A percentile compares a stretch with the other conserved stretches of the same genome.
Conservation (phyloP, 306 rosid species). For the Rosa persica region DNA sequence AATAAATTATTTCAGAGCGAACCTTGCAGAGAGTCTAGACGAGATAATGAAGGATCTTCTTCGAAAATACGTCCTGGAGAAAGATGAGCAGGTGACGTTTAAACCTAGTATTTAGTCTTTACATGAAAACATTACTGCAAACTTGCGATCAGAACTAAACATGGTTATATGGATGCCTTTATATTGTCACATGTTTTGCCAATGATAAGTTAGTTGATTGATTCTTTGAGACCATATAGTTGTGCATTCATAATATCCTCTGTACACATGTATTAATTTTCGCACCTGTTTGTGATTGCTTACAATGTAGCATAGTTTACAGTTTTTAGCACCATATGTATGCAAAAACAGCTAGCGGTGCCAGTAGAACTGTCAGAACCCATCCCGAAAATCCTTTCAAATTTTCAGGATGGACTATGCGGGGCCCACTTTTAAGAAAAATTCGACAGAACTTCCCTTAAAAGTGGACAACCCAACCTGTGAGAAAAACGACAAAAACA, state of each 20-base stretch:
- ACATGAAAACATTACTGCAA: not conserved
- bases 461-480: too few species aligned
- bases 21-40: constrained; percentile 45
- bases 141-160: not conserved
- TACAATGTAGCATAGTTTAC: not conserved
- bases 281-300: not conserved
- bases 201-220: not conserved
- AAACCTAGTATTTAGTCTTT: constrained; percentile 13
- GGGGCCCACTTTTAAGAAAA: too few species aligned
- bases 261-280: not conserved
- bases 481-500: too few species aligned
- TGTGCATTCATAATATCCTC: not conserved
- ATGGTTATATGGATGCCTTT: not conserved
- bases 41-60: constrained; percentile 53
- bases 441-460: too few species aligned
- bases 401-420: too few species aligned
- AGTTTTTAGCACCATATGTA: not conserved
- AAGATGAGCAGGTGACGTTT: constrained; percentile 47
- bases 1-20: too few species aligned
- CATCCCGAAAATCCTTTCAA: too few species aligned
- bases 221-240: not conserved
- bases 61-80: constrained; percentile 32
- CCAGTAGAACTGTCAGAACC: too few species aligned
- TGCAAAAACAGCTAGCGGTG: not conserved
- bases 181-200: not conserved